These are phyloP conservation scores for Anaeromyces robustus DNA, from an alignment of 192 early-diverging fungal genomes.

Conservation along the genomic window DNA sequence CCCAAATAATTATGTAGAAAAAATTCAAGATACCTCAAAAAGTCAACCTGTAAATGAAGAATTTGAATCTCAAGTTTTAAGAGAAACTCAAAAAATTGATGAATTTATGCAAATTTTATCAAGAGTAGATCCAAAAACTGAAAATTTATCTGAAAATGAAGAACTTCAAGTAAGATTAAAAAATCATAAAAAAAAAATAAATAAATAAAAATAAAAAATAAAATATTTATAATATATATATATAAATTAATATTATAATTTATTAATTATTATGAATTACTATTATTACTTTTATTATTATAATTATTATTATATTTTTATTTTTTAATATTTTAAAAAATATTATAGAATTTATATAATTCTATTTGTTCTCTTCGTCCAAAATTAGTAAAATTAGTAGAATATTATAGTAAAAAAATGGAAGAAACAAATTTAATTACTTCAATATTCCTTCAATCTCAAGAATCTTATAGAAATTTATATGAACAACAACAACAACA, in stretches of 20 bases:
- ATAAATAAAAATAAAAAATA: too few relatives aligned
- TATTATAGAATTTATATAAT: conserved; percentile 41
- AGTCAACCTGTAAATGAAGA: conserved; percentile 37
- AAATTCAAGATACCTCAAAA: conserved; percentile 32
- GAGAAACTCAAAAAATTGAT: conserved; percentile 58
- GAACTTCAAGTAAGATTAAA: conserved; percentile 38
- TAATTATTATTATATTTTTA: neutral
- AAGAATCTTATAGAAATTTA: conserved; percentile 4
- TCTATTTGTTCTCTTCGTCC: conserved; percentile 66
- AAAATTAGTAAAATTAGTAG: conserved; percentile 70
- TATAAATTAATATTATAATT: too few relatives aligned
- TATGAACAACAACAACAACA: conserved; percentile 11
- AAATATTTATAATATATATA: too few relatives aligned
- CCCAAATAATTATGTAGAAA: conserved; percentile 88
- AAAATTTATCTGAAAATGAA: conserved; percentile 80
- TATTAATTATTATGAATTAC: too few relatives aligned
- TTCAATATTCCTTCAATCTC: neutral
- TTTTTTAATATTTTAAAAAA: neutral
- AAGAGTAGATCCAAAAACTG: conserved; percentile 58
- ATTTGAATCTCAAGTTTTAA: conserved; percentile 49
- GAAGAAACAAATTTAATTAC: conserved; percentile 9
- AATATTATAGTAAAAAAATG: conserved; percentile 68
- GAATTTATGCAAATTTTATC: conserved; percentile 56
- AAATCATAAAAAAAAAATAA: too few relatives aligned
- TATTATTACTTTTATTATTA: too few relatives aligned